phyloP scores from a whole-genome alignment of 2,329 filamentous ascomycete genomes.

The Fusarium continuum region DNA sequence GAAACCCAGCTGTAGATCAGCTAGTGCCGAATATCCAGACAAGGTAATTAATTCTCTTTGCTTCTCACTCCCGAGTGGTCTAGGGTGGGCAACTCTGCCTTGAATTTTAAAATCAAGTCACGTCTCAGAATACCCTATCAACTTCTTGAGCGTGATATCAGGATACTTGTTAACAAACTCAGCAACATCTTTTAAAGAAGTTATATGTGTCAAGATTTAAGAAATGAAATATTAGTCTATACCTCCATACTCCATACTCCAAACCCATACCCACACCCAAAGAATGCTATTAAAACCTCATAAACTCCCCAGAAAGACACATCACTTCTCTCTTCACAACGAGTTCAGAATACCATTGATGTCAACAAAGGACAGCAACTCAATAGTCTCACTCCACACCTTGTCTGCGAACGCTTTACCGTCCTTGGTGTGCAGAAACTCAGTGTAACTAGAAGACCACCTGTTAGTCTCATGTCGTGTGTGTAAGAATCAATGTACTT shows the following conservation, averaged over 20 bases:
- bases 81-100: neutral
- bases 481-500: neutral
- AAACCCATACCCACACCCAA: too few species aligned
- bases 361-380: slow-evolving; percentile 48
- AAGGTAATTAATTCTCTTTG: too few species aligned
- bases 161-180: neutral
- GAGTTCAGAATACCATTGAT: slow-evolving; percentile 28
- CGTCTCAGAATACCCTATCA: neutral
- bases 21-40: neutral
- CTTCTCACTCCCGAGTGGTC: too few species aligned
- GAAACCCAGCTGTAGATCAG: slow-evolving; percentile 12
- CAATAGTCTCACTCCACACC: slow-evolving; percentile 53
- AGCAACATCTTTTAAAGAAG: neutral
- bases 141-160: neutral
- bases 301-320: fast-evolving
- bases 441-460: slow-evolving; percentile 42
- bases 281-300: too few species aligned
- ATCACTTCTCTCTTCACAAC: neutral
- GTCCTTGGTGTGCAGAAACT: slow-evolving; percentile 47
- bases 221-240: neutral
- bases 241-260: neutral
- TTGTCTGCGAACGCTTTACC: slow-evolving; percentile 48
- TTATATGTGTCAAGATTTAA: too few species aligned
- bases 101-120: neutral
- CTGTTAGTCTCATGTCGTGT: slow-evolving; percentile 3